These are phyloP conservation scores for Brasenia schreberi DNA, from an alignment of 164 flowering plant genomes.

Conservation along the genomic window DNA sequence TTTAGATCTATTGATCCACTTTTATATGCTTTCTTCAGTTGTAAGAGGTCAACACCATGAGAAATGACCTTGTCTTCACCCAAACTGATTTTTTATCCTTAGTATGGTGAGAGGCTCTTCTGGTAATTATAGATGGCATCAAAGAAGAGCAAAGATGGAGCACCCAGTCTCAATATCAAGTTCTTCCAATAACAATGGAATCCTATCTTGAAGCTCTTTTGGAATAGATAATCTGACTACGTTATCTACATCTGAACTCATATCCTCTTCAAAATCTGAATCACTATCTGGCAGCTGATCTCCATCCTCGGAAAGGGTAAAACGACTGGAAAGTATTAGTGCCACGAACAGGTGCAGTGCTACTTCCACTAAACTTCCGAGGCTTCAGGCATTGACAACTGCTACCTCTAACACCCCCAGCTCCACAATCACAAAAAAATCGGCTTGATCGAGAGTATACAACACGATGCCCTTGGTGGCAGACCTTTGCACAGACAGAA, in stretches of 20 bases:
- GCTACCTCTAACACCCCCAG: slow-evolving; percentile 96
- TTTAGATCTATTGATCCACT: slow-evolving; percentile 92
- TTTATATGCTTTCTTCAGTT: slow-evolving; percentile 92
- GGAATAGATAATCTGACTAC: slow-evolving; percentile 49
- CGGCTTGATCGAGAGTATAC: slow-evolving; percentile 98
- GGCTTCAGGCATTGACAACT: slow-evolving; percentile 96
- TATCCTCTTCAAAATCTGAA: slow-evolving; percentile 83
- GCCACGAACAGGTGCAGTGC: slow-evolving; percentile 26
- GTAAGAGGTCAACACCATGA: slow-evolving; percentile 56
- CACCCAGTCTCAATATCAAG: slow-evolving; percentile 66
- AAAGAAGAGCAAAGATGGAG: slow-evolving; percentile 53
- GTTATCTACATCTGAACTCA: slow-evolving; percentile 39
- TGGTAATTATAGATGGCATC: slow-evolving; percentile 46
- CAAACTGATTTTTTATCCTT: slow-evolving; percentile 54
- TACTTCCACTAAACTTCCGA: slow-evolving; percentile 58
- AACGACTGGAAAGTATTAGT: slow-evolving; percentile 49
- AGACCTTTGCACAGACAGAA: slow-evolving; percentile 98
- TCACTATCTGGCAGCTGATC: slow-evolving; percentile 81
- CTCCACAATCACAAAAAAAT: slow-evolving; percentile 98
- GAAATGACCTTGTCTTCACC: slow-evolving; percentile 63
- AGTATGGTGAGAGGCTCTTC: slow-evolving; percentile 47
- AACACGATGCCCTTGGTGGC: slow-evolving; percentile 98
- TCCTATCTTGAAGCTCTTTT: slow-evolving; percentile 50
- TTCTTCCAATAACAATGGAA: slow-evolving; percentile 44
- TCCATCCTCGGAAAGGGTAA: slow-evolving; percentile 66